Base-by-base conservation (phyloP, 2,329 filamentous ascomycete species). In the Botrytis fragariae region DNA sequence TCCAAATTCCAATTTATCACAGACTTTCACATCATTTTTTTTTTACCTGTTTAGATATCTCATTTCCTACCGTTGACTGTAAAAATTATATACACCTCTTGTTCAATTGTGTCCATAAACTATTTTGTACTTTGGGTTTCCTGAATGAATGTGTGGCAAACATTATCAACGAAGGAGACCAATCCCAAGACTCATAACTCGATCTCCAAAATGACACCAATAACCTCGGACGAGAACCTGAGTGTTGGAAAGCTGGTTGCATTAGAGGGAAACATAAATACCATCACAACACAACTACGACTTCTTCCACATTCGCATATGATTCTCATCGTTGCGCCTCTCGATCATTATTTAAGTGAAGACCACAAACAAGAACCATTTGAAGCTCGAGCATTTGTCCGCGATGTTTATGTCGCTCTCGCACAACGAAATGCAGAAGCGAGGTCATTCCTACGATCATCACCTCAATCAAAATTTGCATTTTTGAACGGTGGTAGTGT, bases 401-500 rank as follows among this genome's bases (percentile, higher is more conserved):
- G 83, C 60, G 81, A 82, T 71, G 83, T 89, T 10, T 87, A 90
- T 77, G 81, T 84, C 65, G 88, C 87, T 25, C 83, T 85, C 44
- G 75, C 80, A 65, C 81, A 83, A 29, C 86, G 89, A 60, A 82
- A 83, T 44, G 82, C 86, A 70, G 82, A 82, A 61, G 89, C 89
- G 12, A 80, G 82, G 44, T 79, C 82, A 3, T 91, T 91, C 77
- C 79, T 91, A 37, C 80, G 81, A 59, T 82, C 82, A 16, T 84
- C 86, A 10, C 84, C 83, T 1, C 78, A 82, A 16, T 80, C 81
- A 69, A 85, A 86, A 73, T 79, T 91, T 7, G 89, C 90, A 12
- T 90, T 91, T 76, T 82, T 89, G 80, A 86, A 89, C 70, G 89
- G 89, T 4, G 88, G 89, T 16, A 87, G 87, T 4, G 83, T 86